Evolutionary conservation across 257 asterid species (phyloP).

Genomic region (Gentiana macrophylla): DNA sequence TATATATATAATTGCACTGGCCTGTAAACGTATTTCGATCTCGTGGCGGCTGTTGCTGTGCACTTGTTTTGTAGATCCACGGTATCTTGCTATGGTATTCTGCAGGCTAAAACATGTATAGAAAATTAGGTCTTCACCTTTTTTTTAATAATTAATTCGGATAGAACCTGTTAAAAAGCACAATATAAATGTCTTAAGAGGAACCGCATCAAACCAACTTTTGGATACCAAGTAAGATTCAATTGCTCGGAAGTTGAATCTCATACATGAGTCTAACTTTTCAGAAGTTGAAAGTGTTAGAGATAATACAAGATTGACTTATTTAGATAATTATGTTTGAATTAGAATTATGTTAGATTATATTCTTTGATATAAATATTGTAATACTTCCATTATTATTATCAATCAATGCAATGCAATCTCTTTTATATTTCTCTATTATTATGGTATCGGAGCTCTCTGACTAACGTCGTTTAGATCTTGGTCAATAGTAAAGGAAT

Average conservation of each 20-base stretch:
- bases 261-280: neutral
- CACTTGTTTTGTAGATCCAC: slow-evolving; percentile 23
- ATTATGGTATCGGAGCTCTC: too few species aligned
- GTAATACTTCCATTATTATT: too few species aligned
- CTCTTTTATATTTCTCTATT: too few species aligned
- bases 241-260: neutral
- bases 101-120: slow-evolving; percentile 33
- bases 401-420: too few species aligned
- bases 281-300: too few species aligned
- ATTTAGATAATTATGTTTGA: too few species aligned
- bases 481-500: too few species aligned
- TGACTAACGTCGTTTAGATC: too few species aligned
- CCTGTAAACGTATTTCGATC: slow-evolving; percentile 33
- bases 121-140: neutral
- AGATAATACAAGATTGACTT: too few species aligned
- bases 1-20: slow-evolving; percentile 11
- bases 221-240: neutral
- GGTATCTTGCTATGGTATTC: slow-evolving; percentile 38
- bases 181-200: neutral
- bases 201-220: neutral
- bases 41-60: slow-evolving; percentile 12
- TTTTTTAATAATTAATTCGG: too few species aligned
- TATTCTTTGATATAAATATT: too few species aligned
- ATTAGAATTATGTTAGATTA: too few species aligned
- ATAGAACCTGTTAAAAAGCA: neutral